Evolutionary conservation across 2,329 filamentous ascomycete genomes (phyloP), one percentile per base, ranked within the genome.

Genomic region (Sodiomyces alkalinus): DNA sequence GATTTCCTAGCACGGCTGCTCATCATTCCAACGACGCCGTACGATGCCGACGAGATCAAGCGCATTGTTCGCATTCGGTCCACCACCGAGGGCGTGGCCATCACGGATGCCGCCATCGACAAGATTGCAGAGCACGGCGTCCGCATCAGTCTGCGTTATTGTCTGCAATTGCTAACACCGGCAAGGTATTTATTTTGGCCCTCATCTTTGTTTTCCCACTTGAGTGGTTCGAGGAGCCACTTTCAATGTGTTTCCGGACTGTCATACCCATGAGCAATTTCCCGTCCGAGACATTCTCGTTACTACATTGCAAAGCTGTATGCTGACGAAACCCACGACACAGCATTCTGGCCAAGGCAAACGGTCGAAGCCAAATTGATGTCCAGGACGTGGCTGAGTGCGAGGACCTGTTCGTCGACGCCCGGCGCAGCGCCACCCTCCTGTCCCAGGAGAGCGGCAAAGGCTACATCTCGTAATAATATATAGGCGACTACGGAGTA

Each of bases 1-100:
- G 90, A 98, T 54, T 85, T 98, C 41, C 69, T 98, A 31, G 80
- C 82, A 30, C 83, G 90, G 34, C 73, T 98, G 31, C 80, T 98
- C 48, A 96, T 98, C 57, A 78, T 98, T 46, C 90, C 90, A 24
- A 98, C 90, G 12, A 80, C 85, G 42, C 76, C 85, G 8, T 98
- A 96, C 59, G 70, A 76, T 35, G 70, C 75, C 22, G 74, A 83
- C 11, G 90, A 98, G 58, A 92, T 98, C 52, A 85, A 85, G 58
- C 74, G 76, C 36, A 98, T 98, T 53, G 78, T 96, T 43, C 71
- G 76, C 40, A 75, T 92, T 43, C 78, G 90, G 27, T 74, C 83
- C 21, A 74, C 75, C 39, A 87, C 80, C 7, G 86, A 94, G 57
- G 72, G 73, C 27, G 73, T 93, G 24, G 65, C 70, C 37, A 74